Conservation (phyloP, 23 red algal genomes). For the Gracilaria gracilis region DNA sequence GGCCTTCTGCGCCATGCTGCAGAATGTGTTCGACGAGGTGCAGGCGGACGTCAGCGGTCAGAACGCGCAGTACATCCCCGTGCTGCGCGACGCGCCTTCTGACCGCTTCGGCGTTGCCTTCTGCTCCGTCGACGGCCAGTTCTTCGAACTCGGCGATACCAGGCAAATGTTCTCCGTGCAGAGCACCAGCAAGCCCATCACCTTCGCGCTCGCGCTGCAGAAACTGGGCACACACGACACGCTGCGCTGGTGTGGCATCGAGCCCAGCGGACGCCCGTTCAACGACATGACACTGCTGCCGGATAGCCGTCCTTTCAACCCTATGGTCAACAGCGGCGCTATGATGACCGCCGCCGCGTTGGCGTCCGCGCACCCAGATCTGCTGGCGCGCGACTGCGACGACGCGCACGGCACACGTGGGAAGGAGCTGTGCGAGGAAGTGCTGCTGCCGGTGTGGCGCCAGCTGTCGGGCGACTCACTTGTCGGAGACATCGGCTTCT, state of each 20-base stretch:
- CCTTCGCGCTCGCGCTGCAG: constrained; percentile 49
- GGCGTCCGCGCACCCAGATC: constrained; percentile 41
- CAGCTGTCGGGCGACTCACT: constrained; percentile 26
- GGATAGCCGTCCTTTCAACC: constrained; percentile 52
- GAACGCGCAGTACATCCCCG: constrained; percentile 59
- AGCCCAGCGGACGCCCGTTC: constrained; percentile 54
- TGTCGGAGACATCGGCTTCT: constrained; percentile 45
- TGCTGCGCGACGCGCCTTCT: constrained; percentile 33
- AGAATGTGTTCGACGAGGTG: constrained; percentile 1
- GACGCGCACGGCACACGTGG: constrained; percentile 8
- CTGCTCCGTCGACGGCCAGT: constrained; percentile 50
- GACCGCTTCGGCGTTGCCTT: constrained; percentile 52
- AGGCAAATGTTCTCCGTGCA: constrained; percentile 31
- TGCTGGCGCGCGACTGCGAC: constrained; percentile 22
- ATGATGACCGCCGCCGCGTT: constrained; percentile 57
- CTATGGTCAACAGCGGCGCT: constrained; percentile 67
- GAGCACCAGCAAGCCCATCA: constrained; percentile 50
- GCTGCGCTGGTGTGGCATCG: constrained; percentile 45
- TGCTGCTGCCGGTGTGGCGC: constrained; percentile 51
- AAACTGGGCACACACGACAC: background rate
- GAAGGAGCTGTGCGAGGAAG: constrained; percentile 33
- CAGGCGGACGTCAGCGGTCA: background rate
- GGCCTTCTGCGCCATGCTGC: constrained; percentile 9
- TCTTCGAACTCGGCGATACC: constrained; percentile 29
- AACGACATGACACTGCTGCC: constrained; percentile 46